Base-by-base conservation (phyloP, 768 basidiomycete genomes). In the Paxillus rubicundulus region DNA sequence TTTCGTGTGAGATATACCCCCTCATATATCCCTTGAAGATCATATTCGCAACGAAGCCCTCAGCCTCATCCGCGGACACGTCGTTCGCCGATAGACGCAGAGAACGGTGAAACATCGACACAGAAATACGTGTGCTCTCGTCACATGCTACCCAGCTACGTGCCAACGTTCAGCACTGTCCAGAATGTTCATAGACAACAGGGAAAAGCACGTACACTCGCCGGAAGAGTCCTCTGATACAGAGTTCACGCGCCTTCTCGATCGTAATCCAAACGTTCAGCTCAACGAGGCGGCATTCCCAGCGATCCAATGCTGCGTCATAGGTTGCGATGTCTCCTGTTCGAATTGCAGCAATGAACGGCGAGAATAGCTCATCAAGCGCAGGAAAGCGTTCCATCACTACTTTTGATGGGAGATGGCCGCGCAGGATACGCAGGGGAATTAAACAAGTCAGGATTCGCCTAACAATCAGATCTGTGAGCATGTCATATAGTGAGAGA, bases 1-100 rank as follows among this genome's bases (percentile, higher is more conserved):
- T 90, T 65, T 90, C 91, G 63, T 99, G 97, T 45, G 92, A 93
- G 61, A 99, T 94, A 70, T 98, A 99, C 9, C 97, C 97, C 46
- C 89, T 81, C 71, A 98, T 86, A 68, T 86, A 91, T 17, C 89
- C 90, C 72, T 87, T 91, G 74, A 87, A 93, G 40, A 98, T 89
- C 90, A 96, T 89, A 66, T 95, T 95, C 27, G 94, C 93, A 8
- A 97, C 83, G 47, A 94, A 80, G 68, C 94, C 97, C 69, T 98
- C 94, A 2, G 91, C 90, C 68, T 96, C 94, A 58, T 89, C 93
- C 54, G 76, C 65, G 8, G 84, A 76, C 20, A 89, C 82, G 10
- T 85, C 80, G 53, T 82, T 78, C 3, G 87, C 89, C 4, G 88
- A 86, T 51, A 92, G 70, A 47, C 73, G 74, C 45, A 96, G 73